A percentile compares a stretch with the other conserved stretches of the same genome.
Evolutionary conservation across 2,329 filamentous ascomycete genomes (phyloP).

Genomic region (Beauveria brongniartii): DNA sequence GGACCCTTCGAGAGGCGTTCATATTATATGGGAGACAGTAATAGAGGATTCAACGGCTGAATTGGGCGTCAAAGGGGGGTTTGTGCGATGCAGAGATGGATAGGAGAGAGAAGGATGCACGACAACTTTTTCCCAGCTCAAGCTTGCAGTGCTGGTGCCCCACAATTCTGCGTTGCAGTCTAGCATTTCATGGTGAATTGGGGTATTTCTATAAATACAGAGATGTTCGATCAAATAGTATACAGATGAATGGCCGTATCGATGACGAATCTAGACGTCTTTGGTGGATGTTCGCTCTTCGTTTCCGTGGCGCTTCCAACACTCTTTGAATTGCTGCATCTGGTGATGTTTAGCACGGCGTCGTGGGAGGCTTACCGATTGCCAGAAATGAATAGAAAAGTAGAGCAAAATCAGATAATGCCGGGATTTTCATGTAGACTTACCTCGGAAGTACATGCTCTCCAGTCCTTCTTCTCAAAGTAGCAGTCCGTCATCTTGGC

Average conservation of each 20-base stretch:
- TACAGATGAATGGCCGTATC: not conserved
- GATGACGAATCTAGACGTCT: constrained; percentile 39
- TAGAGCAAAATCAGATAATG: not conserved
- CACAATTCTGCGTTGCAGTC: not conserved
- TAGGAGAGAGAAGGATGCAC: not conserved
- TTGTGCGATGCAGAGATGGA: not conserved
- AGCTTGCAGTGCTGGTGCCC: not conserved
- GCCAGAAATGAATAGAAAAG: not conserved
- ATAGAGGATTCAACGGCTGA: not conserved
- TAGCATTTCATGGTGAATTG: not conserved
- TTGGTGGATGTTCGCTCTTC: constrained; percentile 72
- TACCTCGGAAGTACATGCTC: constrained; percentile 80
- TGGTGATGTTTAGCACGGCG: constrained; percentile 27
- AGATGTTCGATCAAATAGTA: not conserved
- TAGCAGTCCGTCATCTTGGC: constrained; percentile 89
- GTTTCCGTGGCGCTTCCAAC: constrained; percentile 88
- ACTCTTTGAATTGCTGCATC: constrained; percentile 85
- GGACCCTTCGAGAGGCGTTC: constrained; percentile 3
- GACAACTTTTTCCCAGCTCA: not conserved
- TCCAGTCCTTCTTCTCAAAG: constrained; percentile 93
- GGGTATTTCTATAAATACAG: constrained; percentile 2
- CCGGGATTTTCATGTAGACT: constrained; percentile 25
- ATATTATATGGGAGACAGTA: not conserved
- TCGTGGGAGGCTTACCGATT: too few species aligned
- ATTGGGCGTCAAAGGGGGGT: not conserved